Percentiles rank a stretch among this genome's conserved stretches.
Evolutionary conservation across 768 basidiomycete genomes (phyloP).

Genomic region (Boletus rufocinnamomeus): DNA sequence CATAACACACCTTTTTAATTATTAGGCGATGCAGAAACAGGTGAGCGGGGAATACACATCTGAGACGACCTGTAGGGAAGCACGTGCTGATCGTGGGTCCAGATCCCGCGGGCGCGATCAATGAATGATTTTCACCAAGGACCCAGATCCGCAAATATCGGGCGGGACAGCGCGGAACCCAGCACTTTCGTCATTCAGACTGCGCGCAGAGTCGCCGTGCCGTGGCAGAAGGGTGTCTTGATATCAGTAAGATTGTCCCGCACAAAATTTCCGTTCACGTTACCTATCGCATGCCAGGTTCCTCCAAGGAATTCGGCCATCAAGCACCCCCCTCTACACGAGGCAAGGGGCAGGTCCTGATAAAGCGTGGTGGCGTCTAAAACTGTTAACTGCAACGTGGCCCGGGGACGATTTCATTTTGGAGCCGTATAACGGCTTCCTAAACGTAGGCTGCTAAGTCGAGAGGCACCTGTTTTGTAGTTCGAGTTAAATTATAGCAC

Average conservation of each 20-base stretch:
- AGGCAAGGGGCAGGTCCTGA: slow-evolving; percentile 18
- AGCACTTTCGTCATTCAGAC: slow-evolving; percentile 28
- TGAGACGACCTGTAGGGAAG: slow-evolving; percentile 16
- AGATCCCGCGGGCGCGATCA: slow-evolving; percentile 21
- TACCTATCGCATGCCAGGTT: slow-evolving; percentile 24
- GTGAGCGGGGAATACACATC: slow-evolving; percentile 16
- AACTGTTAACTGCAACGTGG: slow-evolving; percentile 10
- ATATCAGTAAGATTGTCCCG: slow-evolving; percentile 19
- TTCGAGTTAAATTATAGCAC: slow-evolving; percentile 6
- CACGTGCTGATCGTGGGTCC: slow-evolving; percentile 28
- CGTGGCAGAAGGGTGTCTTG: slow-evolving; percentile 23
- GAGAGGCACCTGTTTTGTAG: slow-evolving; percentile 7
- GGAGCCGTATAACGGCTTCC: slow-evolving; percentile 1
- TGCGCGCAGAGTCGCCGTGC: slow-evolving; percentile 23
- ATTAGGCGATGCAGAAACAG: slow-evolving; percentile 21
- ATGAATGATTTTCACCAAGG: slow-evolving; percentile 16
- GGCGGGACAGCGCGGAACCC: slow-evolving; percentile 9
- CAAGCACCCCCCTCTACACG: slow-evolving; percentile 20
- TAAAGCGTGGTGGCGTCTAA: slow-evolving; percentile 9
- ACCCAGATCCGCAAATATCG: slow-evolving; percentile 4
- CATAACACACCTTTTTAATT: slow-evolving; percentile 31
- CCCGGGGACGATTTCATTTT: slow-evolving; percentile 16
- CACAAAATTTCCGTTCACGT: background rate
- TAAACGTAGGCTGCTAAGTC: slow-evolving; percentile 1
- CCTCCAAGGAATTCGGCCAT: slow-evolving; percentile 22